Base-by-base conservation (phyloP, 2,329 filamentous ascomycete genomes). In the Xylariaceae sp. region DNA sequence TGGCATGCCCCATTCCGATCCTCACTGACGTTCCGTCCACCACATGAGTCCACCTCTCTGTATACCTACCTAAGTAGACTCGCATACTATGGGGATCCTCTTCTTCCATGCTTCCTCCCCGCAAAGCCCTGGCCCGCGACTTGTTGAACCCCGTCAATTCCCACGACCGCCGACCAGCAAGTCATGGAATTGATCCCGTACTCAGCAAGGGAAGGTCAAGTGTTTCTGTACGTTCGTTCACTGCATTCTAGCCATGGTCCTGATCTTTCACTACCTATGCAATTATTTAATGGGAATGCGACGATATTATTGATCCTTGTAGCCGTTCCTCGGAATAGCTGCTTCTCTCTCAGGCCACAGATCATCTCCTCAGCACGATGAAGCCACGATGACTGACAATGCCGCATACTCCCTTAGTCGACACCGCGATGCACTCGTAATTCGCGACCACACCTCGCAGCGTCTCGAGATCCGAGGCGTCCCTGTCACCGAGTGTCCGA, bases 371-470 rank as follows among this genome's bases (percentile, higher is more conserved):
- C 34, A 55, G 18, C 37, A 45, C 11, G 11, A 44, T 34, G 18
- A 50, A 50, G 7, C 44, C 30, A 56, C 35, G 48, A 56, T 52
- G 55, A 44, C 55, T 60, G 48, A 61, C 56, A 42, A 61, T 52
- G 10, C 42, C 53, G 15, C 35, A 17, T 47, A 53, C 13, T 53
- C 18, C 11, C 49, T 30, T 35, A 97, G 94, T 55, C 94, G 93
- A 63, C 92, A 97, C 73, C 89, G 90, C 71, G 91, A 96, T 76
- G 88, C 92, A 18, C 87, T 99, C 59, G 94, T 99, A 50, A 87
- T 97, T 44, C 92, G 90, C 70, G 93, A 99, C 75, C 89, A 87
- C 51, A 81, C 85, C 35, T 96, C 92, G 5, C 88, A 88, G 64
- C 89, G 92, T 67, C 85, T 99, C 64, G 90, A 91, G 67, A 88